Evolutionary conservation across 805 yeast genomes (phyloP), one percentile per base, ranked within the genome.

Genomic region (Saturnispora kantuleensis): DNA sequence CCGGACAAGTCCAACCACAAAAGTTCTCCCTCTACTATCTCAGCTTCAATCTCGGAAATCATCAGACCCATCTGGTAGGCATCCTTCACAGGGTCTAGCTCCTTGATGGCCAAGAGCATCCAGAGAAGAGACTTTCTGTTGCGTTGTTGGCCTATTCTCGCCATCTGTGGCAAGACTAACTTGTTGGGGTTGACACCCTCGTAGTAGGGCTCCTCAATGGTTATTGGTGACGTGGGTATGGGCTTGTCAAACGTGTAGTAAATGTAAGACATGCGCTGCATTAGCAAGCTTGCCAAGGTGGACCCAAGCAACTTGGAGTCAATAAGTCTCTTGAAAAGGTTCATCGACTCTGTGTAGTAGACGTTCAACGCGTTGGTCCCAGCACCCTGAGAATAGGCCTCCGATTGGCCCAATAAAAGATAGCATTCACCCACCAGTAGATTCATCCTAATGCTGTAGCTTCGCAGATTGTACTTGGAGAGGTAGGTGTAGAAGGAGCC

Each of bases 121-220:
- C 95, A 88, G 28, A 89, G 68, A 0, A 85, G 76, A 1, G 88
- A 77, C 57, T 87, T 87, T 44, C 97, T 71, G 42, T 63, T 63
- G 47, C 95, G 67, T 2, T 83, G 75, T 16, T 76, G 59, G 0
- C 90, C 80, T 32, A 72, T 57, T 0, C 69, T 65, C 4, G 67
- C 63, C 42, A 69, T 56, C 31, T 67, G 62, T 5, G 76, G 52
- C 42, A 71, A 67, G 39, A 38, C 37, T 10, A 53, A 46, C 41
- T 56, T 59, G 31, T 44, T 35, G 1, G 58, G 56, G 55, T 68
- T 69, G 45, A 57, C 52, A 53, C 67, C 64, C 29, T 66, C 73
- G 13, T 58, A 60, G 35, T 56, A 62, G 1, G 53, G 52, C 6
- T 17, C 37, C n/a, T 33, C 28, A 12, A 16, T 13, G 2, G 10